These are phyloP conservation scores for Penicillium steckii DNA, from an alignment of 495 filamentous ascomycete species.

Conservation along the genomic window DNA sequence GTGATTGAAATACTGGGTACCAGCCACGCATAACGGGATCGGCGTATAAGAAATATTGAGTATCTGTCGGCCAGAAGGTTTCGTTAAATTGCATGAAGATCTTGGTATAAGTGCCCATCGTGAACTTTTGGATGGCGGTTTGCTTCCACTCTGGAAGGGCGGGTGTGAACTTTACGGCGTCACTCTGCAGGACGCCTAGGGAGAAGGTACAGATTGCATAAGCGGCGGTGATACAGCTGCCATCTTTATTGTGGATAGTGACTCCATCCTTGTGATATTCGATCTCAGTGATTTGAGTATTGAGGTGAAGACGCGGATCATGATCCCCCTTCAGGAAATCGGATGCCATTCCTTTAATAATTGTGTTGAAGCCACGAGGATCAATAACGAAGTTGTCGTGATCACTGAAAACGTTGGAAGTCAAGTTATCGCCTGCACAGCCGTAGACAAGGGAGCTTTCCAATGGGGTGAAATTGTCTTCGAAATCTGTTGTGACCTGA, in stretches of 20 bases:
- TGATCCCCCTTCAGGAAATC: slow-evolving; percentile 53
- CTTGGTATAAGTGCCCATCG: slow-evolving; percentile 78
- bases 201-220: slow-evolving; percentile 61
- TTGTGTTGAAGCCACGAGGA: slow-evolving; percentile 63
- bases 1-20: slow-evolving; percentile 71
- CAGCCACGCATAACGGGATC: slow-evolving; percentile 61
- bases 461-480: slow-evolving; percentile 51
- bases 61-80: slow-evolving; percentile 69
- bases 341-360: slow-evolving; percentile 59
- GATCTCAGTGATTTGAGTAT: slow-evolving; percentile 60
- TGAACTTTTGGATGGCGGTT: slow-evolving; percentile 62
- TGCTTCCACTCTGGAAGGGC: slow-evolving; percentile 66
- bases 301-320: slow-evolving; percentile 61
- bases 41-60: slow-evolving; percentile 72
- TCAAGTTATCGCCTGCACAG: slow-evolving; percentile 46
- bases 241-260: slow-evolving; percentile 55
- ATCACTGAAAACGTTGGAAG: slow-evolving; percentile 49
- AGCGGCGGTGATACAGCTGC: slow-evolving; percentile 60
- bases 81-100: slow-evolving; percentile 73
- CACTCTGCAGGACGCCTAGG: slow-evolving; percentile 68
- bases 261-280: slow-evolving; percentile 54
- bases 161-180: slow-evolving; percentile 61
- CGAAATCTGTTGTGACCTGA: slow-evolving; percentile 45
- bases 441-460: slow-evolving; percentile 46
- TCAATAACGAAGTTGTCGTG: slow-evolving; percentile 71